Evolutionary conservation across 768 basidiomycete species (phyloP).

Genomic region (Tremella fuciformis): DNA sequence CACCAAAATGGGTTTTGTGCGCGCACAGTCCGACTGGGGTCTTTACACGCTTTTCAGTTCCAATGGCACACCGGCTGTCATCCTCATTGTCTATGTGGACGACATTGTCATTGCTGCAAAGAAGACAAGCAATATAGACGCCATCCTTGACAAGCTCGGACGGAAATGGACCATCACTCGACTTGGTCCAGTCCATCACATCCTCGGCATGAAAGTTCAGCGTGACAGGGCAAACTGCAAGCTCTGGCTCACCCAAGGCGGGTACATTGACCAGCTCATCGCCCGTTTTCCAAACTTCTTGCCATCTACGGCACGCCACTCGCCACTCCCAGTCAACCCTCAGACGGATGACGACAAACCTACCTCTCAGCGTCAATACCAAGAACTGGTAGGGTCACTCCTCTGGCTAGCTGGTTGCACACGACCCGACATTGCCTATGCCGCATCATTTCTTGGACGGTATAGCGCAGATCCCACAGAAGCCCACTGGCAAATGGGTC

Average conservation of each 20-base stretch:
- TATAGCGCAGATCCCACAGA: slow-evolving; percentile 35
- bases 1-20: slow-evolving; percentile 15
- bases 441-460: slow-evolving; percentile 20
- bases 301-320: not conserved
- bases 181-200: slow-evolving; percentile 7
- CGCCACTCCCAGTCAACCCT: not conserved
- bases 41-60: slow-evolving; percentile 11
- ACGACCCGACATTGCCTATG: slow-evolving; percentile 44
- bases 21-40: slow-evolving; percentile 27
- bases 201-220: slow-evolving; percentile 14
- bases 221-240: slow-evolving; percentile 9
- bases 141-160: not conserved
- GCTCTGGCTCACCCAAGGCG: slow-evolving; percentile 12
- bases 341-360: no score
- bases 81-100: slow-evolving; percentile 25
- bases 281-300: slow-evolving; percentile 15
- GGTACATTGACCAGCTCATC: slow-evolving; percentile 17
- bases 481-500: slow-evolving; percentile 38
- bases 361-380: not conserved
- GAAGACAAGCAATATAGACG: not conserved
- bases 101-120: slow-evolving; percentile 23
- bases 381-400: slow-evolving; percentile 41
- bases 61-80: not conserved
- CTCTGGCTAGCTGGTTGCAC: slow-evolving; percentile 50
- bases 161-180: slow-evolving; percentile 11